These are phyloP conservation scores for Microdochium bolleyi DNA, from an alignment of 2,329 filamentous ascomycete species.

Conservation along the genomic window DNA sequence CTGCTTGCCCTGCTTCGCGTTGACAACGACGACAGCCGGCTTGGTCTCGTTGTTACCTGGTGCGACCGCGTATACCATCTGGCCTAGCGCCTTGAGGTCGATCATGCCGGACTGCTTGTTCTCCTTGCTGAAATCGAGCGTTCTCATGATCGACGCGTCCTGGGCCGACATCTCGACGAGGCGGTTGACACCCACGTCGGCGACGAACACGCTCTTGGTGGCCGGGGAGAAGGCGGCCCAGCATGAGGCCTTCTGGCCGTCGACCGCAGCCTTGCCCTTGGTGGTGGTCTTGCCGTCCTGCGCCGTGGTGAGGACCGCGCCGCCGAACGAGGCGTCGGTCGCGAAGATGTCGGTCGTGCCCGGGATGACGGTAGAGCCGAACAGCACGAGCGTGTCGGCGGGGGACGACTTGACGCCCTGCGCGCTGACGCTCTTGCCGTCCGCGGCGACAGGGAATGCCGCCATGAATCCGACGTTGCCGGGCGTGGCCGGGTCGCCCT, in stretches of 20 bases:
- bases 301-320: conserved; percentile 33
- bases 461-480: conserved; percentile 52
- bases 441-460: conserved; percentile 34
- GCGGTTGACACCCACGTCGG: conserved; percentile 42
- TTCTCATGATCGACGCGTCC: conserved; percentile 36
- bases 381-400: conserved; percentile 46
- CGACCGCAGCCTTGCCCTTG: conserved; percentile 30
- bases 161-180: conserved; percentile 47
- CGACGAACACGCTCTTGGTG: conserved; percentile 47
- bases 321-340: conserved; percentile 52
- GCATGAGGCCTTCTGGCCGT: conserved; percentile 47
- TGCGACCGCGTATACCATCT: conserved; percentile 48
- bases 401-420: conserved; percentile 33
- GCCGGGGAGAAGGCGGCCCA: conserved; percentile 43
- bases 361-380: conserved; percentile 41
- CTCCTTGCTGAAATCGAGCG: conserved; percentile 28
- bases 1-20: conserved; percentile 7
- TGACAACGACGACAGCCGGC: conserved; percentile 27
- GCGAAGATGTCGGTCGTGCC: conserved; percentile 37
- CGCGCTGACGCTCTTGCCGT: conserved; percentile 9
- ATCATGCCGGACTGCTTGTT: conserved; percentile 45
- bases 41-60: conserved; percentile 38
- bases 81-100: conserved; percentile 43
- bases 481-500: conserved; percentile 41
- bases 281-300: conserved; percentile 20